Percentiles rank a stretch among this genome's conserved stretches.
phyloP scores from a whole-genome alignment of 352 stramenopile species.

The Globisporangium acanthophoron region DNA sequence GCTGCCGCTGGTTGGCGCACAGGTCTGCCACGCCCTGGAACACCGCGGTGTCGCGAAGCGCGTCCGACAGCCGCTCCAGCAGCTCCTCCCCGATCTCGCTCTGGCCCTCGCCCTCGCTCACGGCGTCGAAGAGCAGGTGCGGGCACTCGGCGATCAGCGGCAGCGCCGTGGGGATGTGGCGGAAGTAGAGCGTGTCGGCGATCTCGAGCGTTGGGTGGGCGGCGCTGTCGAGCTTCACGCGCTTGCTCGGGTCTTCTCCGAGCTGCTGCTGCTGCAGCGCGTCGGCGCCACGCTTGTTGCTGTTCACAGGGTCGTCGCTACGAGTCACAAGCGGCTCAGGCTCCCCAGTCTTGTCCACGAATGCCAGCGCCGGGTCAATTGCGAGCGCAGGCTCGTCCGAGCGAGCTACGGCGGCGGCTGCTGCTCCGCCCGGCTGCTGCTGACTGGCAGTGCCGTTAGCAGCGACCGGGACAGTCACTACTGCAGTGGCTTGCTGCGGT shows the following conservation, averaged over 20 bases:
- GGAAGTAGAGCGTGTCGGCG: conserved; percentile 28
- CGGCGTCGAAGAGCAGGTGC: conserved; percentile 62
- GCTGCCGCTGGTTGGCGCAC: conserved; percentile 46
- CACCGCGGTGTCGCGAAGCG: conserved; percentile 54
- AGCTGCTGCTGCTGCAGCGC: neutral
- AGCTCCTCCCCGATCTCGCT: conserved; percentile 35
- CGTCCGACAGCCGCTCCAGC: conserved; percentile 52
- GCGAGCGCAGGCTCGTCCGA: neutral
- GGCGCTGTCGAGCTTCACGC: neutral
- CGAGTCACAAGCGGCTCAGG: neutral
- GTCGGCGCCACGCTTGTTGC: conserved; percentile 4
- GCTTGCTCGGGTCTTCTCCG: conserved; percentile 7
- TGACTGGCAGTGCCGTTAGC: neutral
- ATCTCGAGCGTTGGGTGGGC: neutral
- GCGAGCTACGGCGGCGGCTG: too few species aligned
- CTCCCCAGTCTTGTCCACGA: conserved; percentile 57
- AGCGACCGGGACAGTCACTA: too few species aligned
- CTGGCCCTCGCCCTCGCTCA: conserved; percentile 20
- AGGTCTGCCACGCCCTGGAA: conserved; percentile 66
- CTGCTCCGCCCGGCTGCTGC: neutral
- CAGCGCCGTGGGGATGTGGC: conserved; percentile 45
- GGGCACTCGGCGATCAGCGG: conserved; percentile 49
- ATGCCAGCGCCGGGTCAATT: conserved; percentile 49
- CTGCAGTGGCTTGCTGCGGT: too few species aligned
- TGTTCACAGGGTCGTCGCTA: neutral